These are phyloP conservation scores for Ailanthus altissimus DNA, from an alignment of 345 rosid species.

Conservation along the genomic window DNA sequence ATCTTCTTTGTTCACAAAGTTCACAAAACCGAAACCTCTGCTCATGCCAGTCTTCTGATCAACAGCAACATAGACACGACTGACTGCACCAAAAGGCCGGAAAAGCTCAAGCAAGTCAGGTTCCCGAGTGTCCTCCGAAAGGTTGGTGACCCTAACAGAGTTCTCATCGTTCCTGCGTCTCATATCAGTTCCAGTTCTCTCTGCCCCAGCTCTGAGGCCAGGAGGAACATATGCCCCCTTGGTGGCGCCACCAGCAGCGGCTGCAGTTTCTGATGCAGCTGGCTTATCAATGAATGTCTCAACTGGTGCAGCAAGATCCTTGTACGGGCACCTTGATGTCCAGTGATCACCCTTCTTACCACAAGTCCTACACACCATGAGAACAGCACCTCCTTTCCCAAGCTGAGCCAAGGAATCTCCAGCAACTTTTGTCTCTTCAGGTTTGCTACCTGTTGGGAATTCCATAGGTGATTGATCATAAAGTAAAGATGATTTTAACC, in stretches of 20 bases:
- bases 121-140: conserved; percentile 88
- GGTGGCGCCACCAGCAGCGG: conserved; percentile 45
- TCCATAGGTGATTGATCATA: conserved; percentile 3
- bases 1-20: conserved; percentile 83
- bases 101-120: conserved; percentile 80
- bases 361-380: conserved; percentile 86
- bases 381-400: conserved; percentile 73
- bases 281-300: conserved; percentile 71
- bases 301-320: conserved; percentile 66
- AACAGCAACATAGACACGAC: conserved; percentile 80
- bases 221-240: conserved; percentile 80
- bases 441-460: conserved; percentile 55
- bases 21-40: conserved; percentile 92
- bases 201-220: conserved; percentile 73
- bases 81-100: conserved; percentile 80
- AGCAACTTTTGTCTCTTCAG: conserved; percentile 56
- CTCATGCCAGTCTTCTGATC: conserved; percentile 88
- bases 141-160: conserved; percentile 82
- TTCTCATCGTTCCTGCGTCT: conserved; percentile 91
- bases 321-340: conserved; percentile 87
- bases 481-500: background rate
- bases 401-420: conserved; percentile 70
- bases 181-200: conserved; percentile 79
- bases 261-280: conserved; percentile 41
- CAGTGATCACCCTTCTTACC: conserved; percentile 95